Evolutionary conservation across 805 yeast species (phyloP), one percentile per base, ranked within the genome.

Genomic region (Yamadazyma akitaensis): DNA sequence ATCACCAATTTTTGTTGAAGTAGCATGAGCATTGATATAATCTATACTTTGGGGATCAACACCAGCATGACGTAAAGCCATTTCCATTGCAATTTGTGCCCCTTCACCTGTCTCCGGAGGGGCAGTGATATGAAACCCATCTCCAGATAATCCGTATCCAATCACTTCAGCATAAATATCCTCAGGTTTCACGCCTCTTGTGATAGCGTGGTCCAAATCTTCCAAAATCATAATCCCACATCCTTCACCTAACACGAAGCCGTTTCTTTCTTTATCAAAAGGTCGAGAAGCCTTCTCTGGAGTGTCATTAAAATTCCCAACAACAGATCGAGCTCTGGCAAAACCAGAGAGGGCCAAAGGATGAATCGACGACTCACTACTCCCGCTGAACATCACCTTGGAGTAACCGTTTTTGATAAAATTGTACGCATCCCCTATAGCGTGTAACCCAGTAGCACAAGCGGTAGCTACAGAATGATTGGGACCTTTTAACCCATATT

Each of bases 1-100:
- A 59, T 94, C 99, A 5, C 99, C 99, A 3, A 91, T 67, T 6
- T 72, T 68, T 0, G 99, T 94, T 0, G 96, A 88, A 0, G 99
- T 94, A 0, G 99, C 99, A 64, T 94, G 99, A 1, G 99, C 97
- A 65, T 95, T 94, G 40, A 94, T 74, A 59, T 90, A 94, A 39
- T 78, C 89, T 16, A 92, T 72, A 1, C 78, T 71, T 3, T 58
- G 38, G 0, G 82, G 74, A 1, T 61, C 60, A 1, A 84, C 48
- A 0, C 72, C 72, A 0, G 84, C 82, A 14, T 72, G 67, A 21
- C 67, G 61, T 21, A 91, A 51, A 0, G 98, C 96, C 76, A 79
- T 77, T 40, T 73, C 65, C 96, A 94, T 94, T 2, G 97, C 84
- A 51, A 86, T 70, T 50, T 62, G 72, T 0, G 97, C 98, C 11